phyloP scores from a whole-genome alignment of 352 stramenopile species.

The Globisporangium orthogonon region DNA sequence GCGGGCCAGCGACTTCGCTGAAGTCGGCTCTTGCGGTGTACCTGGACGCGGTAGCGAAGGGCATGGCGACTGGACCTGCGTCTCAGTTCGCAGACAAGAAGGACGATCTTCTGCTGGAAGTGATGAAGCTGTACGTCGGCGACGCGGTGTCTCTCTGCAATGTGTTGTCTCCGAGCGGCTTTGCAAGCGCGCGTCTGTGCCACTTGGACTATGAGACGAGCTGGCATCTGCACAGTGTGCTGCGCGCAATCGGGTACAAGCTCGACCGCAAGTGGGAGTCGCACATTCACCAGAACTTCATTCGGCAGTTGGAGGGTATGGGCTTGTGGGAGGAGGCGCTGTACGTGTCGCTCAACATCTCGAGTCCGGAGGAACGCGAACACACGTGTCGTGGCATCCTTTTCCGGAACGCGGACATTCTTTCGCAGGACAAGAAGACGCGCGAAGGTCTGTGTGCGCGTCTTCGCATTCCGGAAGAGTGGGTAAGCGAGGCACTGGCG shows the following conservation, averaged over 20 bases:
- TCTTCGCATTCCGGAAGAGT: slow-evolving; percentile 46
- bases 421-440: slow-evolving; percentile 25
- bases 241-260: slow-evolving; percentile 68
- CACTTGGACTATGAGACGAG: slow-evolving; percentile 74
- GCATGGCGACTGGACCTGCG: slow-evolving; percentile 22
- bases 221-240: slow-evolving; percentile 72
- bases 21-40: slow-evolving; percentile 39
- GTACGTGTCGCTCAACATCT: slow-evolving; percentile 79
- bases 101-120: slow-evolving; percentile 53
- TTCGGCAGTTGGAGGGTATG: slow-evolving; percentile 62
- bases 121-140: slow-evolving; percentile 66
- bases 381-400: slow-evolving; percentile 54
- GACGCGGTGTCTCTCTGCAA: slow-evolving; percentile 44
- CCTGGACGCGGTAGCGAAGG: slow-evolving; percentile 32
- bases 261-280: slow-evolving; percentile 71
- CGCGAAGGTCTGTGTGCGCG: slow-evolving; percentile 48
- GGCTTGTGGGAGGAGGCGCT: slow-evolving; percentile 65
- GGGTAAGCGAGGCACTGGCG: slow-evolving; percentile 64
- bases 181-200: slow-evolving; percentile 18
- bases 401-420: slow-evolving; percentile 54
- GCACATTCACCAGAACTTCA: slow-evolving; percentile 78
- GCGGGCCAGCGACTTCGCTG: slow-evolving; percentile 38
- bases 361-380: slow-evolving; percentile 42
- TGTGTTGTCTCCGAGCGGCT: slow-evolving; percentile 55
- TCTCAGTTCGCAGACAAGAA: slow-evolving; percentile 36